These are phyloP conservation scores for Lecanicillium sp. DNA, from an alignment of 2,329 filamentous ascomycete species.

Conservation along the genomic window DNA sequence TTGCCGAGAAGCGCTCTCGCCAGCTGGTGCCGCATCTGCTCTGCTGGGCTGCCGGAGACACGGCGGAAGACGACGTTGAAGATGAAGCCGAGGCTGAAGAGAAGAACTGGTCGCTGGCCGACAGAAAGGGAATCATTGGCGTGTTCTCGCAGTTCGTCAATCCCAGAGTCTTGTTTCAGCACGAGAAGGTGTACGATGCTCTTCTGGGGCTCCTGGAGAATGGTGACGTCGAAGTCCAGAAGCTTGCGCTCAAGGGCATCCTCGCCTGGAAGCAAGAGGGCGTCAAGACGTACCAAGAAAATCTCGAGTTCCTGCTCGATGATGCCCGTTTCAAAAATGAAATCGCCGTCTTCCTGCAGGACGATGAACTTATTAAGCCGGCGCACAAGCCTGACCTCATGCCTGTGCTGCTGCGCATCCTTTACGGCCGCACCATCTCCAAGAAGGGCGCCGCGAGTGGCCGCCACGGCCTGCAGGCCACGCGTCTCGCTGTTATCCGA, in stretches of 20 bases:
- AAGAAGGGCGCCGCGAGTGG: constrained; percentile 72
- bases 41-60: constrained; percentile 61
- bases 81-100: constrained; percentile 35
- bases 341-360: constrained; percentile 79
- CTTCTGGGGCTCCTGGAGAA: constrained; percentile 74
- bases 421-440: constrained; percentile 86
- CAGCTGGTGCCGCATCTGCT: constrained; percentile 81
- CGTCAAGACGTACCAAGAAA: constrained; percentile 74
- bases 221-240: constrained; percentile 86
- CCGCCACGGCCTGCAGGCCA: constrained; percentile 73
- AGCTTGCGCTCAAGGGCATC: constrained; percentile 74
- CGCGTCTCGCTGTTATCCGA: constrained; percentile 73
- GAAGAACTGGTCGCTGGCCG: constrained; percentile 63
- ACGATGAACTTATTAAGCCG: constrained; percentile 64
- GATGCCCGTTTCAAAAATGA: constrained; percentile 91
- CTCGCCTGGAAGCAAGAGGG: constrained; percentile 81
- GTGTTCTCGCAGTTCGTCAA: constrained; percentile 84
- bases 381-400: constrained; percentile 70
- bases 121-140: constrained; percentile 75
- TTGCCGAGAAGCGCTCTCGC: constrained; percentile 83
- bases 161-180: constrained; percentile 74
- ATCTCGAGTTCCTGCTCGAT: constrained; percentile 79
- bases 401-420: constrained; percentile 76
- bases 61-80: constrained; percentile 38
- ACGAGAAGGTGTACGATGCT: constrained; percentile 67